Percentiles rank a stretch among this genome's conserved stretches.
These are phyloP conservation scores for Cyclotella sp. DNA, from an alignment of 108 stramenopile genomes.

Conservation along the genomic window DNA sequence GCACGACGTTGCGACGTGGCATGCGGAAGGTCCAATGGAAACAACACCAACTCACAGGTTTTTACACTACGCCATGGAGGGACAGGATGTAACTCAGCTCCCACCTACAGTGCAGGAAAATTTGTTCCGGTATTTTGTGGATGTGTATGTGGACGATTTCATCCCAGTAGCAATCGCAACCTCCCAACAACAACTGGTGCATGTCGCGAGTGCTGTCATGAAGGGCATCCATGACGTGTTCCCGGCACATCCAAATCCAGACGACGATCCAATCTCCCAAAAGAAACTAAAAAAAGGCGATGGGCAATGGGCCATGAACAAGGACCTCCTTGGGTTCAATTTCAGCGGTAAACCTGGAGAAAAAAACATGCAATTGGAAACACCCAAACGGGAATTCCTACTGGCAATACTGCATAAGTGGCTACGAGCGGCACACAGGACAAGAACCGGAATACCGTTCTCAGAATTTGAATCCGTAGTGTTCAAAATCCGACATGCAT, in stretches of 20 bases:
- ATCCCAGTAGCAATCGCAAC: not conserved
- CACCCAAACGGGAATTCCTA: not conserved
- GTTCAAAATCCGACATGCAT: not conserved
- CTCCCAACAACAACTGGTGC: not conserved
- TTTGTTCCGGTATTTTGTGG: not conserved
- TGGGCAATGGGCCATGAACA: not conserved
- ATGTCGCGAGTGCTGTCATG: not conserved
- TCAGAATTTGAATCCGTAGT: not conserved
- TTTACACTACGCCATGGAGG: not conserved
- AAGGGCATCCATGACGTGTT: too few species aligned
- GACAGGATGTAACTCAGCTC: not conserved
- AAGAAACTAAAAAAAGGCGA: not conserved
- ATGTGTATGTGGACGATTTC: constrained; percentile 5
- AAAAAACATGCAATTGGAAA: not conserved
- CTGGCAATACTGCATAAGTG: not conserved
- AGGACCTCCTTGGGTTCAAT: constrained; percentile 3
- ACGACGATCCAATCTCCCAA: not conserved
- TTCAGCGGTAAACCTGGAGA: not conserved
- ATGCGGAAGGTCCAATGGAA: not conserved
- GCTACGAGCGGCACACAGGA: not conserved
- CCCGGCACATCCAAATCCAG: not conserved
- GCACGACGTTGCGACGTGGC: too few species aligned
- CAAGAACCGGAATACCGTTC: not conserved
- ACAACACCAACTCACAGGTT: not conserved
- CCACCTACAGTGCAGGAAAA: not conserved